Evolutionary conservation across 1,284 basidiomycete genomes (phyloP).

Genomic region (Puccinia brachypodii): DNA sequence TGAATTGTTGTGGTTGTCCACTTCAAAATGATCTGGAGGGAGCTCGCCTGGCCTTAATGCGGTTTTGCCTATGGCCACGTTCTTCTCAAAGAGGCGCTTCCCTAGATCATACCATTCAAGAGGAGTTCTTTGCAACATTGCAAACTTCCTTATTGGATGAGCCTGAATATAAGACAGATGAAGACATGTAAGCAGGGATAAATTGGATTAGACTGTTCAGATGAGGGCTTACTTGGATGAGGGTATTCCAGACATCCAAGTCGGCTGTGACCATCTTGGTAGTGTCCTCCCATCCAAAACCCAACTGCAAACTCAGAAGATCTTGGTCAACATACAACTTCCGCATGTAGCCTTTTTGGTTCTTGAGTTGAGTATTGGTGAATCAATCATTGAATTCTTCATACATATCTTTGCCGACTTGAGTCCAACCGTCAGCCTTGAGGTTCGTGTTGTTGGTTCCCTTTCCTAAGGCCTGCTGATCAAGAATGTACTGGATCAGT

Average conservation of each 20-base stretch:
- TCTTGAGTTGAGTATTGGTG: not conserved
- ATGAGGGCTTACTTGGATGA: not conserved
- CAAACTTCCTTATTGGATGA: not conserved
- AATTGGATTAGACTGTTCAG: not conserved
- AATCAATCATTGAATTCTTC: not conserved
- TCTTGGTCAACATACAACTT: not conserved
- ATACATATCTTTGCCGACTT: not conserved
- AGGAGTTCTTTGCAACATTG: not conserved
- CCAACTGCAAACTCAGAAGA: not conserved
- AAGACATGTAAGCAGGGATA: no score
- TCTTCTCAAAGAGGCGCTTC: not conserved
- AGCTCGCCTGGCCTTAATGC: not conserved
- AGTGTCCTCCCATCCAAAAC: not conserved
- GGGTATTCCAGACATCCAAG: not conserved
- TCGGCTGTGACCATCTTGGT: slow-evolving; percentile 2
- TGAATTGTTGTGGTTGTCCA: not conserved
- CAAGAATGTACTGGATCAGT: not conserved
- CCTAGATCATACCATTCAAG: not conserved
- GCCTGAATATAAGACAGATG: not conserved
- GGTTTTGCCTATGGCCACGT: not conserved
- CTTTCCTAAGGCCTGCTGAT: not conserved
- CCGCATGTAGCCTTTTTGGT: not conserved
- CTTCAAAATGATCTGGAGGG: no score
- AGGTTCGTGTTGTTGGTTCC: not conserved
- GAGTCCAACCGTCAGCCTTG: not conserved